These are phyloP conservation scores for Lachancea cidri DNA, from an alignment of 805 yeast genomes.

Conservation along the genomic window DNA sequence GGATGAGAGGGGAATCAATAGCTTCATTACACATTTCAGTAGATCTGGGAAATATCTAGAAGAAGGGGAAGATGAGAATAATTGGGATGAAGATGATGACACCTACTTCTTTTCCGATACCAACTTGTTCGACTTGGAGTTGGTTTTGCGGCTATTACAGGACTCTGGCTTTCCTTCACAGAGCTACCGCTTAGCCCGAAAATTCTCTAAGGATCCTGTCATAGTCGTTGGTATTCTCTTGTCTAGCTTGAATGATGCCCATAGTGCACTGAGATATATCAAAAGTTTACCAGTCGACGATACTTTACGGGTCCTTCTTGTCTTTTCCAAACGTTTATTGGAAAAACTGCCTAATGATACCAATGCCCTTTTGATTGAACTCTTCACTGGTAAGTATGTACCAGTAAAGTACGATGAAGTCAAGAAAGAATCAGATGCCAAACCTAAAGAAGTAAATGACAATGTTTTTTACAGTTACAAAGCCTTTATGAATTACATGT, in stretches of 20 bases:
- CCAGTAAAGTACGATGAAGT: constrained; percentile 35
- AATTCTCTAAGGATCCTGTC: constrained; percentile 61
- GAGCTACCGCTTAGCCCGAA: constrained; percentile 66
- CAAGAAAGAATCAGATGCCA: constrained; percentile 3
- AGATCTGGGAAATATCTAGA: constrained; percentile 25
- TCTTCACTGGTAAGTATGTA: constrained; percentile 79
- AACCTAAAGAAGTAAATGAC: constrained; percentile 11
- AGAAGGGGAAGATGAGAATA: constrained; percentile 29
- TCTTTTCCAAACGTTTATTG: constrained; percentile 59
- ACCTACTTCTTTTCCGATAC: constrained; percentile 29
- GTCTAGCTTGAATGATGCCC: constrained; percentile 56
- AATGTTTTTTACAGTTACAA: constrained; percentile 48
- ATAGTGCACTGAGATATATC: constrained; percentile 58
- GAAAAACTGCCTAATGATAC: constrained; percentile 72
- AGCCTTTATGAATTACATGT: constrained; percentile 52
- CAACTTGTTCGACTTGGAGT: constrained; percentile 54
- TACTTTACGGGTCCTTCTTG: constrained; percentile 62
- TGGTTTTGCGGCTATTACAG: constrained; percentile 63
- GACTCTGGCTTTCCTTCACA: constrained; percentile 63
- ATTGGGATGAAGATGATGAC: constrained; percentile 34
- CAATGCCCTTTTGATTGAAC: constrained; percentile 73
- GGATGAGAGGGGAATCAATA: constrained; percentile 48
- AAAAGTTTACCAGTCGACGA: constrained; percentile 71
- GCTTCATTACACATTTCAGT: constrained; percentile 44
- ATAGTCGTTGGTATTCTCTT: constrained; percentile 71